These are phyloP conservation scores for Nematocida sp. DNA, from an alignment of 371 early-diverging fungal species.

Conservation along the genomic window DNA sequence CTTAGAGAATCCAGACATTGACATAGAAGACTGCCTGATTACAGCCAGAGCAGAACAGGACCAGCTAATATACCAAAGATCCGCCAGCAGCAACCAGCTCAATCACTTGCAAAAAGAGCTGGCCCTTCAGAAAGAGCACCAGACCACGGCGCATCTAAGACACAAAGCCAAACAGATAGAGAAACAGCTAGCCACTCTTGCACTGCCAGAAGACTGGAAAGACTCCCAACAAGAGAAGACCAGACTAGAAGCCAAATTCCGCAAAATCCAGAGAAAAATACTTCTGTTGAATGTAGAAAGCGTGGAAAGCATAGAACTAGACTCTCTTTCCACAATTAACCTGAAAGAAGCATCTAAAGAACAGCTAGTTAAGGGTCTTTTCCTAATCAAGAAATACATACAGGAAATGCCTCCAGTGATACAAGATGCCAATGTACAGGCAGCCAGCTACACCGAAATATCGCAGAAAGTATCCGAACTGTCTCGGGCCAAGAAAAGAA, in stretches of 20 bases:
- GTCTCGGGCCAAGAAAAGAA: slow-evolving; percentile 42
- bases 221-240: slow-evolving; percentile 22
- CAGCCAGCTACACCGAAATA: slow-evolving; percentile 18
- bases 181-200: slow-evolving; percentile 5
- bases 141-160: slow-evolving; percentile 4
- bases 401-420: neutral
- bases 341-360: neutral
- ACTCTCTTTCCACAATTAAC: neutral
- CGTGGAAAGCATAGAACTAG: neutral
- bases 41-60: slow-evolving; percentile 5
- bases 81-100: neutral
- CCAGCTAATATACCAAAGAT: too few relatives aligned
- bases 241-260: slow-evolving; percentile 26
- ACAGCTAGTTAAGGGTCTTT: slow-evolving; percentile 1
- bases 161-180: slow-evolving; percentile 26
- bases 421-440: neutral
- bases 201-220: slow-evolving; percentile 28
- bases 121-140: neutral
- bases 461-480: slow-evolving; percentile 41
- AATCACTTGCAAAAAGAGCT: slow-evolving; percentile 17
- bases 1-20: slow-evolving; percentile 19
- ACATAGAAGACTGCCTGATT: neutral
- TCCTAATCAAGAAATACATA: slow-evolving; percentile 17
- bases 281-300: slow-evolving; percentile 30
- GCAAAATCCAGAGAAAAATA: slow-evolving; percentile 34